Conservation (phyloP, 768 basidiomycete species). For the Russula brevipes region DNA sequence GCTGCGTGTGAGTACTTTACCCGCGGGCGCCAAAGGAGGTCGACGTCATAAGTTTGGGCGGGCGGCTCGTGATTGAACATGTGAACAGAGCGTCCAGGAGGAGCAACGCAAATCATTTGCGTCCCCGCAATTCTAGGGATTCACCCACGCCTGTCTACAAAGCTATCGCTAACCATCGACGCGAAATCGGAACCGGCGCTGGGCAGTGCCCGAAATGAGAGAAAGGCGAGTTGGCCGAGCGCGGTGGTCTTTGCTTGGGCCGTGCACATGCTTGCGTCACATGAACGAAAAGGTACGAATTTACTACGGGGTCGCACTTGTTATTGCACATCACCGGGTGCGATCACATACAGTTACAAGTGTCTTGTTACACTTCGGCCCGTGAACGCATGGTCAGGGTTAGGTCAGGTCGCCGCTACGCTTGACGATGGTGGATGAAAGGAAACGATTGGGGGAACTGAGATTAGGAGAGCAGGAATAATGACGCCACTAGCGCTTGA, state of each 20-base stretch:
- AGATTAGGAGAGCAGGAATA: not conserved
- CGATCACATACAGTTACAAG: too few relatives aligned
- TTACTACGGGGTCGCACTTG: too few relatives aligned
- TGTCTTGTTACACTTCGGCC: too few relatives aligned
- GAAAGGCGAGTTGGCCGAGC: not conserved
- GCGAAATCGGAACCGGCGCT: conserved; percentile 3
- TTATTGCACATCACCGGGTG: too few relatives aligned
- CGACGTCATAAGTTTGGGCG: not conserved
- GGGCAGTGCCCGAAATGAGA: conserved; percentile 1
- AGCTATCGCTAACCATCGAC: not conserved
- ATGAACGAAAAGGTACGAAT: not conserved
- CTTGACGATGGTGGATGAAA: too few relatives aligned
- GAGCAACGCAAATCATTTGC: not conserved
- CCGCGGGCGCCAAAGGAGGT: too few relatives aligned
- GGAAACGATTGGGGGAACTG: not conserved
- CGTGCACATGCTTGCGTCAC: not conserved
- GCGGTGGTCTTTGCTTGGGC: not conserved
- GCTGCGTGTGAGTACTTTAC: too few relatives aligned
- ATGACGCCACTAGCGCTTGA: not conserved
- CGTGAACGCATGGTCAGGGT: not conserved
- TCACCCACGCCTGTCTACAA: not conserved
- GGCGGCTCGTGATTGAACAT: conserved; percentile 10
- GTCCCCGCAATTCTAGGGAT: not conserved
- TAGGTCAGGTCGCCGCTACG: too few relatives aligned
- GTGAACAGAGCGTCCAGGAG: not conserved